Base-by-base conservation (phyloP, 1,284 basidiomycete species). In the Apiotrichum gracile region DNA sequence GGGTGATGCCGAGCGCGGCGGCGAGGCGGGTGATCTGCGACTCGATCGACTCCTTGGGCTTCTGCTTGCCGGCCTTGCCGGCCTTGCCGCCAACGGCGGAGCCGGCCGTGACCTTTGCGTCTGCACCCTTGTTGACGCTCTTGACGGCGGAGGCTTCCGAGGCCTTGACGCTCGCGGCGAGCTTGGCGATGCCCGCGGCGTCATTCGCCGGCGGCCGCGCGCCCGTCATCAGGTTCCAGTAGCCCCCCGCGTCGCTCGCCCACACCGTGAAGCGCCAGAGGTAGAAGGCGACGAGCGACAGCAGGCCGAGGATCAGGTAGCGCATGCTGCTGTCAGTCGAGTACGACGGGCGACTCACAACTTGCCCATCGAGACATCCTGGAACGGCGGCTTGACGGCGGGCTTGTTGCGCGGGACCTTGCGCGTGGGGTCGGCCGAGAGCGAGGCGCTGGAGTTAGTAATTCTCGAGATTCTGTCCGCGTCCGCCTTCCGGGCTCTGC, bases 141-240 rank as follows among this genome's bases (percentile, higher is more conserved):
- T n/a, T n/a, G n/a, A n/a, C n/a, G n/a, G n/a, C n/a, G n/a, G n/a
- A n/a, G n/a, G 33, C 14, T 4, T 14, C 22, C 12, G 6, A 6
- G 13, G 27, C 13, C 31, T 31, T 31, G 31, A 10, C 9, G 31
- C 31, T 31, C 3, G 16, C 31, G 9, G 31, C 31, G 16, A 14
- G 16, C 12, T 38, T 12, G 7, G 49, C 58, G 5, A 51, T 46
- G 16, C 57, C 57, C 5, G 55, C 64, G 3, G 62, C 49, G 14
- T 55, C 55, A 7, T 51, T 40, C n/a, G 48, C 51, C 12, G 39
- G 24, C n/a, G 63, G 62, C 5, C 55, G 38, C 9, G 53, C 47
- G 16, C 74, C 73, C 3, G 71, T 73, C 53, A 72, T 54, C 38
- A 74, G 61, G 34, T 70, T 68, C 72, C 72, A 75, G 58, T 76